These are phyloP conservation scores for Myxozyma geophila DNA, from an alignment of 805 yeast genomes.

Conservation along the genomic window DNA sequence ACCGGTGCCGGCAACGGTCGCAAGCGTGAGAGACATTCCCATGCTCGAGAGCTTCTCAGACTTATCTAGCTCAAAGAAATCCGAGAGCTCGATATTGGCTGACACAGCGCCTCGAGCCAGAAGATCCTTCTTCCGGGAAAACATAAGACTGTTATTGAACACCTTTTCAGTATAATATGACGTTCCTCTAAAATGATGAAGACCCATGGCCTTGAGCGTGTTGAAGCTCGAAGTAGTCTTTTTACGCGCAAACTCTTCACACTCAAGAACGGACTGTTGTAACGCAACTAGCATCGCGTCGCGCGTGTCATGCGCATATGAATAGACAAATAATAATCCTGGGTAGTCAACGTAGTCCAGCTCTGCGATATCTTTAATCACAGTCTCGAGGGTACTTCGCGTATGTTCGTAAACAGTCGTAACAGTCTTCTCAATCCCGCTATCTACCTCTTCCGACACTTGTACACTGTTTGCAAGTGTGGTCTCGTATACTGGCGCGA, in stretches of 20 bases:
- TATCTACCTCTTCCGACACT: slow-evolving; percentile 63
- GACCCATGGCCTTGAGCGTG: slow-evolving; percentile 66
- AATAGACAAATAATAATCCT: slow-evolving; percentile 67
- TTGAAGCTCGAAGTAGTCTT: slow-evolving; percentile 65
- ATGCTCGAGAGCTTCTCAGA: slow-evolving; percentile 31
- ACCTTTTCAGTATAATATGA: slow-evolving; percentile 61
- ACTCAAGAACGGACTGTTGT: slow-evolving; percentile 60
- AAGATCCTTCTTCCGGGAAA: slow-evolving; percentile 70
- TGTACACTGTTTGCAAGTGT: slow-evolving; percentile 57
- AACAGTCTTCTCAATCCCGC: slow-evolving; percentile 63
- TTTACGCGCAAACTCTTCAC: slow-evolving; percentile 72
- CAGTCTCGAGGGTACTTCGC: slow-evolving; percentile 55
- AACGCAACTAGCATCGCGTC: slow-evolving; percentile 67
- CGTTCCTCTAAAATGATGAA: slow-evolving; percentile 58
- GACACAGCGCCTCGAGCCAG: slow-evolving; percentile 46
- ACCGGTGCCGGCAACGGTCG: slow-evolving; percentile 34
- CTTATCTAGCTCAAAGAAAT: slow-evolving; percentile 63
- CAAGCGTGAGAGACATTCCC: slow-evolving; percentile 35
- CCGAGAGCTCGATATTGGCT: slow-evolving; percentile 65
- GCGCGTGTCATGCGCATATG: slow-evolving; percentile 73
- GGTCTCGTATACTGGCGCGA: slow-evolving; percentile 68
- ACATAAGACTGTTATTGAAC: slow-evolving; percentile 80
- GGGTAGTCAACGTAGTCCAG: slow-evolving; percentile 58
- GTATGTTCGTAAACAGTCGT: slow-evolving; percentile 65
- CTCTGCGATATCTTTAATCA: slow-evolving; percentile 59